Base-by-base conservation (phyloP, 345 rosid species). In the Anastatica hierochuntica region DNA sequence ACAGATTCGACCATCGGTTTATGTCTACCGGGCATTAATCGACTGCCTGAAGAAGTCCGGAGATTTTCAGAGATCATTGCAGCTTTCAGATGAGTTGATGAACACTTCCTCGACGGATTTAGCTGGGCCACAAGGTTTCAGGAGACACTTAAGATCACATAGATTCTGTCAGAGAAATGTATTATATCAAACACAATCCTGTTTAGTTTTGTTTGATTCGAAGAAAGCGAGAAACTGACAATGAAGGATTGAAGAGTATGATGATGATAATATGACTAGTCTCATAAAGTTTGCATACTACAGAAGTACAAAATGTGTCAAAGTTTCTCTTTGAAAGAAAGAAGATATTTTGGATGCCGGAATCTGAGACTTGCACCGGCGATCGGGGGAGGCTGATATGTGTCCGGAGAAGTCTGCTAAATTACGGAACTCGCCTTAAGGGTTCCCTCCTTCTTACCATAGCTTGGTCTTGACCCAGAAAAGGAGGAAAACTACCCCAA, bases 381-480 rank as follows among this genome's bases (percentile, higher is more conserved):
- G 33, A n/a, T n/a, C n/a, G n/a, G n/a, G n/a, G 12, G 34, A 35
- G 33, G 61, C 30, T 2, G 56, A 56, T 40, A 40, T 48, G 33
- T 56, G 44, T 17, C 69, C 26, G 43, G 47, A 55, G 15, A 56
- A 56, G 53, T 65, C 46, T 43, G 53, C 70, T 65, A 65, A 49
- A 43, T 43, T 57, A 36, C 20, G 43, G 19, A 50, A 57, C 49
- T 18, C 37, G 65, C 71, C 42, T 51, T 37, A 18, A n/a, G n/a
- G 4, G 55, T 29, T 15, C 29, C 30, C 39, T 29, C 19, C 24
- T 38, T 21, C 43, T 86, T 78, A 90, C 97, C 96, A 90, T 30
- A 86, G 43, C 75, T 88, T 92, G 24, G 67, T 44, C 74, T 88
- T 92, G 64, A 83, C 88, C 97, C 98, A 92, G 66, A 92, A 92